Percentiles rank a stretch among this genome's conserved stretches.
These are phyloP conservation scores for Cladobotryum mycophilum DNA, from an alignment of 2,329 filamentous ascomycete species.

Conservation along the genomic window DNA sequence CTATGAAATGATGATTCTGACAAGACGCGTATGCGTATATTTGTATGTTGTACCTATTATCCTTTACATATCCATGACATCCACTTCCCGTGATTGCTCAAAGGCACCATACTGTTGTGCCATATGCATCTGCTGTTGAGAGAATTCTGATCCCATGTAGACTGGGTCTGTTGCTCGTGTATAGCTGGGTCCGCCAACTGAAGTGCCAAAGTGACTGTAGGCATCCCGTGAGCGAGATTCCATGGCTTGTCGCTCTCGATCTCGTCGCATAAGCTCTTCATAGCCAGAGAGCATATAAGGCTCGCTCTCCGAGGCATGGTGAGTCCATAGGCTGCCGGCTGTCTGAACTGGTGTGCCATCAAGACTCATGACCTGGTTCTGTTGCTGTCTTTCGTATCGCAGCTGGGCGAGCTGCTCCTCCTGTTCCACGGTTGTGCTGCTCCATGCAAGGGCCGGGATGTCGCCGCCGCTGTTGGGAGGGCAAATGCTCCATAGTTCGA, in stretches of 20 bases:
- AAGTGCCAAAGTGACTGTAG: slow-evolving; percentile 39
- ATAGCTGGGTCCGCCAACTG: slow-evolving; percentile 38
- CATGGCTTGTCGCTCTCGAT: slow-evolving; percentile 45
- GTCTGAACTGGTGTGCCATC: slow-evolving; percentile 49
- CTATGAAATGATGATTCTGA: not conserved
- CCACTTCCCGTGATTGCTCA: slow-evolving; percentile 43
- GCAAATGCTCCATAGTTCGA: slow-evolving; percentile 81
- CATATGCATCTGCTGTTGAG: slow-evolving; percentile 44
- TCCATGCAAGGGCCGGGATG: slow-evolving; percentile 48
- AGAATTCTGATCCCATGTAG: slow-evolving; percentile 47
- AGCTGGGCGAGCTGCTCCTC: slow-evolving; percentile 54
- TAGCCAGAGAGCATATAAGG: slow-evolving; percentile 85
- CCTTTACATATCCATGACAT: slow-evolving; percentile 42
- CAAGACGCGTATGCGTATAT: slow-evolving; percentile 12
- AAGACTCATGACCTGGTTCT: slow-evolving; percentile 42
- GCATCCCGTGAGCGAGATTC: slow-evolving; percentile 32
- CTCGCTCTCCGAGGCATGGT: slow-evolving; percentile 48
- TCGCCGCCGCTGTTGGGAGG: slow-evolving; percentile 56
- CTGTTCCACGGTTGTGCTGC: slow-evolving; percentile 47
- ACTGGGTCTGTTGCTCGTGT: slow-evolving; percentile 60
- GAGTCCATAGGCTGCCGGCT: slow-evolving; percentile 47
- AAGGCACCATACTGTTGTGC: slow-evolving; percentile 61
- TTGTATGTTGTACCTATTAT: slow-evolving; percentile 8
- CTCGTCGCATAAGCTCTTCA: slow-evolving; percentile 58
- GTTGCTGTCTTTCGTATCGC: slow-evolving; percentile 49